Conservation (phyloP, 176 grass and related monocot genomes). For the Ampelocalamus luodianensis region DNA sequence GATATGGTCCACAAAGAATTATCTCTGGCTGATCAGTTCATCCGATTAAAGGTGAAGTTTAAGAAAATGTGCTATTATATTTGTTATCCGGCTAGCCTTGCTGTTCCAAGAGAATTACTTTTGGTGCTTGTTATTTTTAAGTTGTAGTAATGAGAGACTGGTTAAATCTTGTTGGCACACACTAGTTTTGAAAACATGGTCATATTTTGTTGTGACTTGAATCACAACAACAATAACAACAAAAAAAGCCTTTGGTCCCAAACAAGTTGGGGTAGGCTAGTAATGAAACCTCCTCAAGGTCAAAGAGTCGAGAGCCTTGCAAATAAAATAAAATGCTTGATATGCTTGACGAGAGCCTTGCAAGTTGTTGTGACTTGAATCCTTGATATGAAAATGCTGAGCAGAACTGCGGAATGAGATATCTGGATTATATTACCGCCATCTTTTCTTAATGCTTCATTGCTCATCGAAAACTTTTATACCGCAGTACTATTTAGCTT, state of each 20-base stretch:
- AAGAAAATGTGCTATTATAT: constrained; percentile 18
- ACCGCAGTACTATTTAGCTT: constrained; percentile 12
- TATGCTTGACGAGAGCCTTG: too few species aligned
- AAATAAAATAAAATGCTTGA: too few species aligned
- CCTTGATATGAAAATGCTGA: neutral
- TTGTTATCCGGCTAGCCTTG: neutral
- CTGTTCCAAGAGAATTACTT: constrained; percentile 1
- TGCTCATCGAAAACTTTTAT: constrained; percentile 15
- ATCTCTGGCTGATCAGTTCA: constrained; percentile 84
- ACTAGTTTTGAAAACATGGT: constrained; percentile 16
- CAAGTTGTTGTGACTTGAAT: too few species aligned
- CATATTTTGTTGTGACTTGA: constrained; percentile 16
- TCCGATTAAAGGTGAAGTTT: constrained; percentile 70
- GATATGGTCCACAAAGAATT: constrained; percentile 91
- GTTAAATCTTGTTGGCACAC: constrained; percentile 6
- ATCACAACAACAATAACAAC: too few species aligned
- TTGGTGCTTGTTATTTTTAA: constrained; percentile 25
- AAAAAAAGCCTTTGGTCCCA: too few species aligned
- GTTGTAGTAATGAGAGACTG: constrained; percentile 4
- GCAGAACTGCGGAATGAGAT: constrained; percentile 9
- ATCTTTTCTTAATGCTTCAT: neutral
- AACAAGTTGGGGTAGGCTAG: too few species aligned
- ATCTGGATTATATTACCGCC: constrained; percentile 7
- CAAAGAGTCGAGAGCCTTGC: too few species aligned
- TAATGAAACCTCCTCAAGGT: too few species aligned